phyloP scores from a whole-genome alignment of 1,284 basidiomycete genomes.

The Fistulina hepatica region DNA sequence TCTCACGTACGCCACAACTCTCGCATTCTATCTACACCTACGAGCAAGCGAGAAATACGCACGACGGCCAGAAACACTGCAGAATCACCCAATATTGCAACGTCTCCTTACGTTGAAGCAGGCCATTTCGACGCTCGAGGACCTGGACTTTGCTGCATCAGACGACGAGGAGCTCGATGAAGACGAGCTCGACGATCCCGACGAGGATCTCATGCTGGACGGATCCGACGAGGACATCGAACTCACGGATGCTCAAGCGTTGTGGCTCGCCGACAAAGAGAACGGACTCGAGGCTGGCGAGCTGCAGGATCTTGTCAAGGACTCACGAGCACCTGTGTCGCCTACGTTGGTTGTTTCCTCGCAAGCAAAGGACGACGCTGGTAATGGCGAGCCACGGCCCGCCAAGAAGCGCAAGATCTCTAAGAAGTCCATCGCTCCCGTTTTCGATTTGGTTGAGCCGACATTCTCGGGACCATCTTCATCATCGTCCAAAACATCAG shows the following conservation, averaged over 20 bases:
- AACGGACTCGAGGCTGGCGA: slow-evolving; percentile 41
- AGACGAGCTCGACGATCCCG: slow-evolving; percentile 26
- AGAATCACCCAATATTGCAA: slow-evolving; percentile 67
- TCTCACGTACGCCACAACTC: slow-evolving; percentile 80
- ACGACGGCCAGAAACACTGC: slow-evolving; percentile 51
- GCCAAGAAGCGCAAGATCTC: slow-evolving; percentile 33
- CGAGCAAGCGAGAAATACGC: slow-evolving; percentile 58
- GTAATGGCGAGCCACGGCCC: slow-evolving; percentile 14
- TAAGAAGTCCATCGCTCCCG: slow-evolving; percentile 24
- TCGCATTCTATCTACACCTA: slow-evolving; percentile 90
- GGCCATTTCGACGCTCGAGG: slow-evolving; percentile 72
- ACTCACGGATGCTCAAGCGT: slow-evolving; percentile 22
- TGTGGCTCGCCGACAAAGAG: slow-evolving; percentile 26
- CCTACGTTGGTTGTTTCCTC: no score
- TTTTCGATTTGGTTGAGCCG: slow-evolving; percentile 69
- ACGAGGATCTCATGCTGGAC: slow-evolving; percentile 24
- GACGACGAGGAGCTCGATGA: slow-evolving; percentile 32
- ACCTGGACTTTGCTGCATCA: slow-evolving; percentile 58
- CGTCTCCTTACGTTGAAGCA: slow-evolving; percentile 84
- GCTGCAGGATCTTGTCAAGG: slow-evolving; percentile 43
- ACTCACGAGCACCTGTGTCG: slow-evolving; percentile 37
- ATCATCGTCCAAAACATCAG: slow-evolving; percentile 17
- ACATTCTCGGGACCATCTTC: slow-evolving; percentile 39
- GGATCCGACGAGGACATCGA: slow-evolving; percentile 26
- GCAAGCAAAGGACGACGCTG: slow-evolving; percentile 2